Evolutionary conservation across 176 grass and related monocot species (phyloP).

Genomic region (Areca catechu): DNA sequence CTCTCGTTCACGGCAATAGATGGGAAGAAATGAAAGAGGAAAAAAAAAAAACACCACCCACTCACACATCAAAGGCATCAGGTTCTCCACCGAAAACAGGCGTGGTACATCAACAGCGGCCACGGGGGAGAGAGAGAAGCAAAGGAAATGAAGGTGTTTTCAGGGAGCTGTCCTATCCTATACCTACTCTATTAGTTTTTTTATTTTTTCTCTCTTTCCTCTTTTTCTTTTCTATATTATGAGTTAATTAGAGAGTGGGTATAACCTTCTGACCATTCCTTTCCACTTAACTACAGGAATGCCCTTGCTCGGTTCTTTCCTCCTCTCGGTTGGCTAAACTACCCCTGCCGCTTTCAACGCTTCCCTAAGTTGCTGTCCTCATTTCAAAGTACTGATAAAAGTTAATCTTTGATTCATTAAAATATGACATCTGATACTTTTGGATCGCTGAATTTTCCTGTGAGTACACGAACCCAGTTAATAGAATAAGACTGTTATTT

Average conservation of each 20-base stretch:
- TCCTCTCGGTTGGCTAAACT: too few relatives aligned
- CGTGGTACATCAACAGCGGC: neutral
- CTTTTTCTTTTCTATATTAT: constrained; percentile 7
- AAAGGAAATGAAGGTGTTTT: constrained; percentile 6
- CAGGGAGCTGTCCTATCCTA: constrained; percentile 57
- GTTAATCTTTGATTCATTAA: too few relatives aligned
- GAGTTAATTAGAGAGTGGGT: neutral
- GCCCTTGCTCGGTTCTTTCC: too few relatives aligned
- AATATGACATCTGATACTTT: too few relatives aligned
- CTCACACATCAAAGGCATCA: constrained; percentile 7
- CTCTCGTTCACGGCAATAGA: constrained; percentile 10
- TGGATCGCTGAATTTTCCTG: too few relatives aligned
- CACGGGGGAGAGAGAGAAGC: too few relatives aligned
- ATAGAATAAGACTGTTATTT: too few relatives aligned
- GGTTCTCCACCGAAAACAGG: constrained; percentile 1
- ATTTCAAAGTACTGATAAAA: too few relatives aligned
- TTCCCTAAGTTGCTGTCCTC: too few relatives aligned
- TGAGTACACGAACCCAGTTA: too few relatives aligned
- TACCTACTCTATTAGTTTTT: constrained; percentile 34
- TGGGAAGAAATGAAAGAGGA: constrained; percentile 23
- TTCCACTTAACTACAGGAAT: neutral
- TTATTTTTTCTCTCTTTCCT: constrained; percentile 11
- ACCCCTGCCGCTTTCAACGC: too few relatives aligned
- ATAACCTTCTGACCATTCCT: neutral
- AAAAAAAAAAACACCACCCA: constrained; percentile 19